Base-by-base conservation (phyloP, 2,329 filamentous ascomycete species). In the Calonectria pauciramosa region DNA sequence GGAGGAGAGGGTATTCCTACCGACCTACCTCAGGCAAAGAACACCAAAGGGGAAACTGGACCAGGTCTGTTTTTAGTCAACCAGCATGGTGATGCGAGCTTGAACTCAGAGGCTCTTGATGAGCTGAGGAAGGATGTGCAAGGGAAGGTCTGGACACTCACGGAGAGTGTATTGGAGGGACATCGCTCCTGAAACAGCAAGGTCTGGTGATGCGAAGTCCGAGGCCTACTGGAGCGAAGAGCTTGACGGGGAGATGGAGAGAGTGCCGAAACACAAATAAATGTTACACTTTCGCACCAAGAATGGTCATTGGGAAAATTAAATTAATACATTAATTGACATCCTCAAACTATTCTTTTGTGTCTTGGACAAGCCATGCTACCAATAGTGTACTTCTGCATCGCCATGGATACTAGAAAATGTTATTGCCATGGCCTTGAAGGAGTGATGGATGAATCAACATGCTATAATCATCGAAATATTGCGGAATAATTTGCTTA, bases 1-100 rank as follows among this genome's bases (percentile, higher is more conserved):
- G 83, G 83, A 11, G 83, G 83, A 18, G 78, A 77, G n/a, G 82
- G 83, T 6, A 73, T 82, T 8, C 76, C 81, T n/a, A 84, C 82
- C 80, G 73, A 77, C 20, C 81, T 82, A 28, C 77, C 79, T 59
- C 68, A 75, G 11, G 83, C 82, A 13, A 41, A 80, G 4, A 84
- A 83, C 72, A 73, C 81, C 44, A 56, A 71, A 51, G 70, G 73
- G 36, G 75, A 78, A 71, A 63, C 70, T 30, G 78, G 30, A n/a
- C 72, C 78, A 66, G 82, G 83, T 7, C 68, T 85, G 26, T 84
- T 83, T 74, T 78, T 85, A 7, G 80, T 84, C 54, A 80, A 80
- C 72, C 79, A 78, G 41, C 81, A 80, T 74, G 80, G 81, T 63
- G 74, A 83, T 54, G 80, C 75, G 68, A 80, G 76, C 20, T 76